Conservation (phyloP, 1,139 yeast genomes). For the Kurtzmaniella quercitrusa region DNA sequence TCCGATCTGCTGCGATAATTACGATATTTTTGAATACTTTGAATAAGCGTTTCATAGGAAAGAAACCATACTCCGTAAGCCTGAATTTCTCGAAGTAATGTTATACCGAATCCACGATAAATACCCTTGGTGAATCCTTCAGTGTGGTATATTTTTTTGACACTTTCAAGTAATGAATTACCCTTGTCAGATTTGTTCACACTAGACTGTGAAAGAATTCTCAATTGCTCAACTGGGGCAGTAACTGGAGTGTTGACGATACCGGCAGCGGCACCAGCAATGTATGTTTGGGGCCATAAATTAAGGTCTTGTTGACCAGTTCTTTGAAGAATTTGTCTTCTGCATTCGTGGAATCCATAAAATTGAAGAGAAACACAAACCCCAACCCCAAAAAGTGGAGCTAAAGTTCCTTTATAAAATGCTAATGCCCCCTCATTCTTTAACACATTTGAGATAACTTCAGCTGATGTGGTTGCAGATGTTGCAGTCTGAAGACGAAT, state of each 20-base stretch:
- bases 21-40: constrained; percentile 29
- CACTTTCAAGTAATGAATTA: constrained; percentile 40
- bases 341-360: constrained; percentile 75
- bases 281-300: constrained; percentile 58
- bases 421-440: constrained; percentile 61
- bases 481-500: constrained; percentile 57
- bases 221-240: constrained; percentile 71
- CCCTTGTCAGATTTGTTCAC: constrained; percentile 20
- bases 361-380: constrained; percentile 73
- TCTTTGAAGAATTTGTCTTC: constrained; percentile 48
- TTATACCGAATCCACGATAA: constrained; percentile 58
- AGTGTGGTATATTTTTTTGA: constrained; percentile 38
- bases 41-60: constrained; percentile 62
- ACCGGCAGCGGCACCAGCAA: constrained; percentile 80
- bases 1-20: constrained; percentile 43
- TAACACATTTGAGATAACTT: constrained; percentile 52
- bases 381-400: constrained; percentile 58
- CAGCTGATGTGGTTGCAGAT: constrained; percentile 32
- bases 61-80: constrained; percentile 84
- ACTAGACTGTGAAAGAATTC: constrained; percentile 67
- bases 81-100: constrained; percentile 65
- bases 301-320: constrained; percentile 34
- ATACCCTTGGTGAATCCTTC: constrained; percentile 51
- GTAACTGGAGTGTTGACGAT: constrained; percentile 68
- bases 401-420: constrained; percentile 49